phyloP scores from a whole-genome alignment of 23 red algal genomes.

The Pyropia yezoensis region DNA sequence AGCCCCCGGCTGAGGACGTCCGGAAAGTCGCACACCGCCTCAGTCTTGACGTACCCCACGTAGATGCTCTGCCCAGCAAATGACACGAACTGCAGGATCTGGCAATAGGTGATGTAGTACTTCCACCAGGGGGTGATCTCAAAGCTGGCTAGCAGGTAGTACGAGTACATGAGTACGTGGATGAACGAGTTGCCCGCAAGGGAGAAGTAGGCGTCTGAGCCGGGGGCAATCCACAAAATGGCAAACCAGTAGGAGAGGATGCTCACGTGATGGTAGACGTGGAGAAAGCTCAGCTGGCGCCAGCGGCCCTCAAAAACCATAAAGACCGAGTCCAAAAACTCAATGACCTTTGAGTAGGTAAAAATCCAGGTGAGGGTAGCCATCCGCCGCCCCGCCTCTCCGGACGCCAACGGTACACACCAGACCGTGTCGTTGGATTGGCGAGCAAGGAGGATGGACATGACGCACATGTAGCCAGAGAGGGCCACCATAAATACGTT shows the following conservation, averaged over 20 bases:
- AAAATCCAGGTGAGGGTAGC: slow-evolving; percentile 69
- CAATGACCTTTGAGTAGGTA: slow-evolving; percentile 61
- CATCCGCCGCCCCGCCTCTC: slow-evolving; percentile 33
- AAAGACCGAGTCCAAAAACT: slow-evolving; percentile 68
- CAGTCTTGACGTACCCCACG: slow-evolving; percentile 52
- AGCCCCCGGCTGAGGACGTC: slow-evolving; percentile 33
- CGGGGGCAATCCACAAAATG: slow-evolving; percentile 59
- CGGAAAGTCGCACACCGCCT: slow-evolving; percentile 44
- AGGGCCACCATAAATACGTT: slow-evolving; percentile 76
- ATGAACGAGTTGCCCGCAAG: slow-evolving; percentile 66
- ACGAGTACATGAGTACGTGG: slow-evolving; percentile 71
- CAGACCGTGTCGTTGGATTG: slow-evolving; percentile 39
- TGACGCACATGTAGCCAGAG: slow-evolving; percentile 52
- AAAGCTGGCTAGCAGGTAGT: slow-evolving; percentile 66
- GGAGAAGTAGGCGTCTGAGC: slow-evolving; percentile 68
- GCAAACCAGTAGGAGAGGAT: slow-evolving; percentile 70
- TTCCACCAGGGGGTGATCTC: slow-evolving; percentile 65
- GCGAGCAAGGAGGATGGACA: slow-evolving; percentile 28
- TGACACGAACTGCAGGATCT: slow-evolving; percentile 64
- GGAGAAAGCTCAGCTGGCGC: slow-evolving; percentile 61
- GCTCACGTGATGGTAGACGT: slow-evolving; percentile 68
- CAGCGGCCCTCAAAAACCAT: slow-evolving; percentile 74
- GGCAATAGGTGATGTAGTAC: slow-evolving; percentile 60
- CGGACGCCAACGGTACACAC: slow-evolving; percentile 57
- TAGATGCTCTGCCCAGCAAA: slow-evolving; percentile 61